Base-by-base conservation (phyloP, 2,329 filamentous ascomycete species). In the Sclerotinia subarctica region DNA sequence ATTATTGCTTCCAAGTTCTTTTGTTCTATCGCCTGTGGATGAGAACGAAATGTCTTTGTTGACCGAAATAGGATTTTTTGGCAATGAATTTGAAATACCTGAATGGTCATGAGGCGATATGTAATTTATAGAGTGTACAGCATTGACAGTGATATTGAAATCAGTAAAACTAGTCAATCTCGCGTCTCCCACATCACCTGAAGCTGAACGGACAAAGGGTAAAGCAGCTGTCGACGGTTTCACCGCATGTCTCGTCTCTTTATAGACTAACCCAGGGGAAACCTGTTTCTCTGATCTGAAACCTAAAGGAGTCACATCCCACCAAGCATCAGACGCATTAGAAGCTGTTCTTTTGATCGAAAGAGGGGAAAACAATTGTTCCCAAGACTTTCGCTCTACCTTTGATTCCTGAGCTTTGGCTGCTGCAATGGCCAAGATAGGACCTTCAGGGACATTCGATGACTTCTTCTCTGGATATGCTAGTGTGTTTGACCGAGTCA, bases 271-370 rank as follows among this genome's bases (percentile, higher is more conserved):
- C 6, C 59, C 69, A 21, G 32, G 26, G 10, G 69, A 66, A 32
- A 70, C 71, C 7, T 32, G 42, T 51, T 71, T 68, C 52, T 73
- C 74, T 44, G 68, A 70, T 32, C 74, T 49, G 15, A 67, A 57
- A 15, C 66, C 68, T 19, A 67, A 64, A 24, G 68, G 52, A 19
- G 64, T 71, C 26, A 64, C 57, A 53, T 73, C 69, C 80, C 81
- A 82, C 79, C 79, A 81, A 42, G 78, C 76, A 42, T 79, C 77
- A 3, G 74, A 77, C 42, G 72, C 71, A 47, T 73, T 73, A 53
- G 73, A 76, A 59, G 70, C 76, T 68, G 71, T 68, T 47, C 70
- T 77, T 69, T 58, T 75, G 69, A 70, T 74, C 42, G 73, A 77
- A 47, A 72, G 64, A 29, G 71, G 77, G 2, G 76, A 78, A 66